These are phyloP conservation scores for Boletus vermiculosoides DNA, from an alignment of 768 basidiomycete genomes.

Conservation along the genomic window DNA sequence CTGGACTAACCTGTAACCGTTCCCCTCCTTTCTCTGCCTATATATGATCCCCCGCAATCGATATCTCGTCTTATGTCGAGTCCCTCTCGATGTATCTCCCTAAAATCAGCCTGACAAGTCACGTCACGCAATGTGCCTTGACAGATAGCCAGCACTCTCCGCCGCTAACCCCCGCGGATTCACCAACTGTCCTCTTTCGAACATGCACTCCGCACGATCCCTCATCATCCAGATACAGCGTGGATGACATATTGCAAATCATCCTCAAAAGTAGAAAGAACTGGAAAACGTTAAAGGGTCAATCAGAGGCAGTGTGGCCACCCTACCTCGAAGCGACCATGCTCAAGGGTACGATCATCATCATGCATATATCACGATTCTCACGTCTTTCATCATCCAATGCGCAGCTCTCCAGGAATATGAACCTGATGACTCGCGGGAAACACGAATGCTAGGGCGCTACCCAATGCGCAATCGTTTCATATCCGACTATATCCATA, in stretches of 20 bases:
- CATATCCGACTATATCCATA: conserved; percentile 74
- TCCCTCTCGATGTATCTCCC: conserved; percentile 18
- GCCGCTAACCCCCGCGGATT: conserved; percentile 1
- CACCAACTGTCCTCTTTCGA: not conserved
- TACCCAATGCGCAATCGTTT: conserved; percentile 80
- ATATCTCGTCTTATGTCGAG: conserved; percentile 4
- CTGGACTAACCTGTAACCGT: conserved; percentile 21
- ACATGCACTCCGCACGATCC: conserved; percentile 14
- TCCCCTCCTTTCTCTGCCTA: conserved; percentile 13
- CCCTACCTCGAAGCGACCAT: conserved; percentile 75
- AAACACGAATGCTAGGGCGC: conserved; percentile 69
- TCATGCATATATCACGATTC: conserved; percentile 12
- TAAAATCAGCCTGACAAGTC: conserved; percentile 1
- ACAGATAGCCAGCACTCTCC: not conserved
- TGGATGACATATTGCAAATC: conserved; percentile 58
- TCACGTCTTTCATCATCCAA: conserved; percentile 20
- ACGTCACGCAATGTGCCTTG: conserved; percentile 1
- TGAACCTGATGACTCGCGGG: conserved; percentile 68
- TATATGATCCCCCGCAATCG: conserved; percentile 21
- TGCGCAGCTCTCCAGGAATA: conserved; percentile 66
- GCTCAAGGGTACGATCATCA: conserved; percentile 56
- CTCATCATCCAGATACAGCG: conserved; percentile 21
- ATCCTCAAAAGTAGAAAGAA: conserved; percentile 69
- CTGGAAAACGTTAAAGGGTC: conserved; percentile 70
- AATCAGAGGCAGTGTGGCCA: conserved; percentile 75